Percentiles rank a stretch among this genome's conserved stretches.
Evolutionary conservation across 140 eudicot genomes (phyloP).

Genomic region (Flaveria floridana): DNA sequence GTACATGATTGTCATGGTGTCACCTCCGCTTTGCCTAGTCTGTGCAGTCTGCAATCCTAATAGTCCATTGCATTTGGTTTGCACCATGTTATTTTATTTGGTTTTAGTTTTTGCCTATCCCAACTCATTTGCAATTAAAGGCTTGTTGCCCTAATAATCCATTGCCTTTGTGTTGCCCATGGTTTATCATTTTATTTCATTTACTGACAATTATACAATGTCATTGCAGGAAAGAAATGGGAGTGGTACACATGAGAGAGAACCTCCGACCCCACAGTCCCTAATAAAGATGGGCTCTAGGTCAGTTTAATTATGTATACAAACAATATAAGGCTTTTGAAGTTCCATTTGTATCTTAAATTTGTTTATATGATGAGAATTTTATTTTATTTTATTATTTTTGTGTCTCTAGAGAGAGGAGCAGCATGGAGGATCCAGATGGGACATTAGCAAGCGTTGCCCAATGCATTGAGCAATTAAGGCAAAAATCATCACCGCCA

Average conservation of each 20-base stretch:
- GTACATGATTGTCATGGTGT: slow-evolving; percentile 18
- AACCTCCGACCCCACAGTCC: slow-evolving; percentile 79
- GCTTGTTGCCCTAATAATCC: slow-evolving; percentile 21
- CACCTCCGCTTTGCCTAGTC: not conserved
- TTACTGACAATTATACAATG: slow-evolving; percentile 14
- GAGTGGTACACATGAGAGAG: slow-evolving; percentile 67
- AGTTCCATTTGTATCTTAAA: slow-evolving; percentile 24
- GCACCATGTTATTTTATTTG: not conserved
- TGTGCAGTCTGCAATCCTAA: not conserved
- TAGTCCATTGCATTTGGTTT: slow-evolving; percentile 1
- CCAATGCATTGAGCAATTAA: slow-evolving; percentile 92
- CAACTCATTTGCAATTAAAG: slow-evolving; percentile 1
- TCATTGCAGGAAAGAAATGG: slow-evolving; percentile 86
- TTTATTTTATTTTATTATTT: not conserved
- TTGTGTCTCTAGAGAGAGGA: slow-evolving; percentile 60
- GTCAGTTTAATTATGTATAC: slow-evolving; percentile 40
- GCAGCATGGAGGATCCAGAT: slow-evolving; percentile 98
- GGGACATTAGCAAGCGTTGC: slow-evolving; percentile 99
- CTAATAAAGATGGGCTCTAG: slow-evolving; percentile 64
- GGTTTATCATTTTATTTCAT: slow-evolving; percentile 17
- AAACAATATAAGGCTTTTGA: slow-evolving; percentile 5
- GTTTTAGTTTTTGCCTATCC: not conserved
- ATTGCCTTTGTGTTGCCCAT: slow-evolving; percentile 5
- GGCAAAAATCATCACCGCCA: slow-evolving; percentile 79
- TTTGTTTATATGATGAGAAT: not conserved